Evolutionary conservation across 2,329 filamentous ascomycete species (phyloP), one percentile per base, ranked within the genome.

Genomic region (Neopestalotiopsis sp.): DNA sequence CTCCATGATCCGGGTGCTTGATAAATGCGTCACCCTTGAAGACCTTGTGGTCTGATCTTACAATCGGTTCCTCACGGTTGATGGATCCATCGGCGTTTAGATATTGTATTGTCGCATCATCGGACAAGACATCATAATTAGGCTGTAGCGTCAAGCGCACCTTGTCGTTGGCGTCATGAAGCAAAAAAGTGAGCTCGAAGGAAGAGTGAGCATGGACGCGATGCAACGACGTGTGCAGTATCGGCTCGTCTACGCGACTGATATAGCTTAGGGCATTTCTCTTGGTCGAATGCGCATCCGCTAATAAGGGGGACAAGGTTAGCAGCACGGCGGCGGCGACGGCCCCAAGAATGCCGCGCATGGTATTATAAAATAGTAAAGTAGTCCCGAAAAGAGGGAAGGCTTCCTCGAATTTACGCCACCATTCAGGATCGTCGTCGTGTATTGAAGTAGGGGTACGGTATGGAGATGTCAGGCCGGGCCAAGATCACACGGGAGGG

Each of bases 111-210:
- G 87, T 88, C 9, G 95, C 92, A 74, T 92, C 90, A 17, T 94
- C 88, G 67, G 91, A 88, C 61, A 99, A 85, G 69, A 98, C 90
- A 81, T 98, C 94, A 82, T 97, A 90, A 79, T 98, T 98, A 4
- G 96, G 96, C 78, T 96, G 91, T 63, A 99, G 87, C 67, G 89
- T 87, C 66, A 99, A 87, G 73, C 94, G 93, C 75, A 98, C 85
- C 73, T 90, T 88, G 72, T 94, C 88, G 70, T 87, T 83, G 66
- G 88, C 86, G 70, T 88, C 84, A 76, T 92, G 90, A 45, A 97
- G 83, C 68, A 89, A 85, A 79, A 99, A 98, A 38, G 89, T 91
- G 71, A 99, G 84, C 75, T 97, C 93, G 80, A 99, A 99, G 28
- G 89, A 84, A 14, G 94, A 95, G 68, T 92, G 85, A 63, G 94